These are phyloP conservation scores for Malus orientalis DNA, from an alignment of 306 rosid genomes.

Conservation along the genomic window DNA sequence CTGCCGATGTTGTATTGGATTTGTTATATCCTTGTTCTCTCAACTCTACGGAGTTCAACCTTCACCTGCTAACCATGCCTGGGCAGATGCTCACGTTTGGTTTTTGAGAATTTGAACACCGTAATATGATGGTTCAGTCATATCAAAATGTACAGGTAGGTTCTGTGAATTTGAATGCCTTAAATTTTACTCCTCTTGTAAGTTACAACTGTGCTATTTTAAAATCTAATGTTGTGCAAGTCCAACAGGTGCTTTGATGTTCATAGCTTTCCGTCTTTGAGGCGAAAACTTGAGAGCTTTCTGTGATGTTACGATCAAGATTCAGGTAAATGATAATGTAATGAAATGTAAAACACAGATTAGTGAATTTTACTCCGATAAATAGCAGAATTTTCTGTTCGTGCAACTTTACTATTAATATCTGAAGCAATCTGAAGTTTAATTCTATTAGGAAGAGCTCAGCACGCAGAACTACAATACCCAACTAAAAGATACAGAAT, in stretches of 20 bases:
- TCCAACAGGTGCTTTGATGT: background rate
- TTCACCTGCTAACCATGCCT: too few relatives aligned
- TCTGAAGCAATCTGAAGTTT: background rate
- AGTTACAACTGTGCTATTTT: background rate
- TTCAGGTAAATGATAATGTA: background rate
- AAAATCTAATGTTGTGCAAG: too few relatives aligned
- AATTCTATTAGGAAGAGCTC: background rate
- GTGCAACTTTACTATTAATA: background rate
- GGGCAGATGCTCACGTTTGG: too few relatives aligned
- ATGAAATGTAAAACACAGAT: too few relatives aligned
- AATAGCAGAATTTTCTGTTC: background rate
- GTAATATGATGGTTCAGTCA: too few relatives aligned
- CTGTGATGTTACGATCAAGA: background rate
- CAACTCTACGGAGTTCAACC: too few relatives aligned
- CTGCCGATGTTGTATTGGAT: background rate
- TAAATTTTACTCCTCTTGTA: too few relatives aligned
- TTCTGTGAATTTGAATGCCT: background rate
- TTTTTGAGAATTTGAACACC: too few relatives aligned
- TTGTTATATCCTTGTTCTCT: background rate
- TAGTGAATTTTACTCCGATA: background rate
- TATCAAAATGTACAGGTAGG: background rate
- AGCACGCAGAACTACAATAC: slow-evolving; percentile 1
- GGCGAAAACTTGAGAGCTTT: background rate
- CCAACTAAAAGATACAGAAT: slow-evolving; percentile 13
- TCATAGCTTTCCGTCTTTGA: background rate